Evolutionary conservation across 2,329 filamentous ascomycete species (phyloP).

Genomic region (Penicillium crustosum): DNA sequence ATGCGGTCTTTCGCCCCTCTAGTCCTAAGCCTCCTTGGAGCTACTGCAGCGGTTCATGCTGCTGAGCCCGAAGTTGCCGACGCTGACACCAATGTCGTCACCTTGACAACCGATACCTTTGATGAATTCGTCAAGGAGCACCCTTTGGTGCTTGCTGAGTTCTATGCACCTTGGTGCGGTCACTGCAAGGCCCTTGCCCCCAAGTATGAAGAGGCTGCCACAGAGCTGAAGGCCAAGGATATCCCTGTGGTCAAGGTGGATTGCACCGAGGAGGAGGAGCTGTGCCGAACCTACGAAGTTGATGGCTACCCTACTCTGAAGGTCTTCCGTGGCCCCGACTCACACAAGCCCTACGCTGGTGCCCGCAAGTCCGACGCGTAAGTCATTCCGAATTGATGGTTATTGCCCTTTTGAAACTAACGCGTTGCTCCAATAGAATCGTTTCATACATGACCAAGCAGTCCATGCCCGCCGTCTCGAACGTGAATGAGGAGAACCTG

Average conservation of each 20-base stretch:
- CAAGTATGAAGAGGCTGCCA: conserved; percentile 52
- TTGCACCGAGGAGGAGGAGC: conserved; percentile 90
- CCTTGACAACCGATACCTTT: conserved; percentile 84
- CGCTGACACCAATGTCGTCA: conserved; percentile 70
- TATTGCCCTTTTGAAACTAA: conserved; percentile 9
- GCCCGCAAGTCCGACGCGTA: conserved; percentile 79
- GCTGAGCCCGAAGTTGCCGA: conserved; percentile 31
- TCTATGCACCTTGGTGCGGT: conserved; percentile 95
- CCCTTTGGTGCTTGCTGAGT: conserved; percentile 90
- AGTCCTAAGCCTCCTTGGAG: conserved; percentile 42
- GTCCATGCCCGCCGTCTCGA: conserved; percentile 85
- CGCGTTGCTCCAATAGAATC: conserved; percentile 47
- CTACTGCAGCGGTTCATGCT: conserved; percentile 38
- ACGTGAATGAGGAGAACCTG: conserved; percentile 75
- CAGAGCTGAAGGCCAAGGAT: conserved; percentile 50
- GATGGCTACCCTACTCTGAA: conserved; percentile 99
- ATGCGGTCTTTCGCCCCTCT: conserved; percentile 45
- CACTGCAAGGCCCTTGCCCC: conserved; percentile 94
- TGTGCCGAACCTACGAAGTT: conserved; percentile 86
- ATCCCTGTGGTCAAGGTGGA: conserved; percentile 59
- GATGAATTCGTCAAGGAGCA: conserved; percentile 80
- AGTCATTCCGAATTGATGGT: conserved; percentile 26
- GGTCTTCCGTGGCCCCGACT: conserved; percentile 91
- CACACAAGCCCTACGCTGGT: conserved; percentile 78
- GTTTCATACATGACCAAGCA: conserved; percentile 97